Evolutionary conservation across 495 filamentous ascomycete species (phyloP).

Genomic region (Xylaria castorea): DNA sequence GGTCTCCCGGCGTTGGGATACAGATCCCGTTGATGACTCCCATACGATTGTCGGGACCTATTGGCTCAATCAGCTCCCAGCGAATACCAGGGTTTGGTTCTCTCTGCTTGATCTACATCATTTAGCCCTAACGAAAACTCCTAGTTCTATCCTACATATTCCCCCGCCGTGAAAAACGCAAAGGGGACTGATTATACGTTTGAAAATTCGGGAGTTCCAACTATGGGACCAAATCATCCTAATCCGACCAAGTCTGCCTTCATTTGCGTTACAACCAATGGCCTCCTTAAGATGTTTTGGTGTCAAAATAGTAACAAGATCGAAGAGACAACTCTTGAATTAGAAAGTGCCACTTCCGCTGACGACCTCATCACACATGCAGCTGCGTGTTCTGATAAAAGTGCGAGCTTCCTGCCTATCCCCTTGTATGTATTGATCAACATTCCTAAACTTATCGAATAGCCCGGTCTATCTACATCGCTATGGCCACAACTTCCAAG

Average conservation of each 20-base stretch:
- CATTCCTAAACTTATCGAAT: constrained; percentile 28
- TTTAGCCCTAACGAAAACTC: constrained; percentile 25
- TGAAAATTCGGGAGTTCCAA: constrained; percentile 55
- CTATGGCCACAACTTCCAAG: constrained; percentile 68
- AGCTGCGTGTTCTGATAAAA: constrained; percentile 74
- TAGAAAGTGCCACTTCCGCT: constrained; percentile 72
- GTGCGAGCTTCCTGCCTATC: constrained; percentile 45
- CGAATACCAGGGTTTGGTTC: constrained; percentile 32
- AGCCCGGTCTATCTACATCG: constrained; percentile 65
- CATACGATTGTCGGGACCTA: constrained; percentile 80
- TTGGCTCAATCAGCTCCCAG: constrained; percentile 62
- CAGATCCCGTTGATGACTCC: constrained; percentile 72
- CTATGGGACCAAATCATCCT: constrained; percentile 73
- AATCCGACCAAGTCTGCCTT: constrained; percentile 68
- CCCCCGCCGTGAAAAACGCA: constrained; percentile 51
- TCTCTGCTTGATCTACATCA: background rate
- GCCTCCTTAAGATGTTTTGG: constrained; percentile 71
- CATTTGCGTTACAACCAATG: constrained; percentile 72
- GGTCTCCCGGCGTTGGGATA: constrained; percentile 57
- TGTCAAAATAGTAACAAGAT: constrained; percentile 70
- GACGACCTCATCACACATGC: constrained; percentile 82
- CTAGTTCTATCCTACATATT: constrained; percentile 44
- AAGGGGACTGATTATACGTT: constrained; percentile 52
- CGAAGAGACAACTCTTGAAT: constrained; percentile 68
- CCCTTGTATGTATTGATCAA: background rate